These are phyloP conservation scores for Lumnitzera racemosa DNA, from an alignment of 345 rosid species.

Conservation along the genomic window DNA sequence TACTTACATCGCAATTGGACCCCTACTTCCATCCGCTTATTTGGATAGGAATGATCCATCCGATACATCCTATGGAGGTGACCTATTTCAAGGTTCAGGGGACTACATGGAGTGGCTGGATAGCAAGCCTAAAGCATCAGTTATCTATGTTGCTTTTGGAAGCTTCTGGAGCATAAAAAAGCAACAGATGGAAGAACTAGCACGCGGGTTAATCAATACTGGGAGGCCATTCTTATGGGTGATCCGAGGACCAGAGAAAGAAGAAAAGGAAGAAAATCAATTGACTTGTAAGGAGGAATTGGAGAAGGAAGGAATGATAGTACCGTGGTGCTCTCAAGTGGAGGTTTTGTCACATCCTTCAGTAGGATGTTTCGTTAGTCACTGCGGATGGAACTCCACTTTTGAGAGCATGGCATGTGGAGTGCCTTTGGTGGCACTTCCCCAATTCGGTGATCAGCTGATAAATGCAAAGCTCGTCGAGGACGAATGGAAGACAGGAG, in stretches of 20 bases:
- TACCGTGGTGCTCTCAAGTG: constrained; percentile 40
- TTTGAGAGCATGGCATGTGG: constrained; percentile 28
- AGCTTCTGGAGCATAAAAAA: constrained; percentile 12
- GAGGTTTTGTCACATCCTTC: constrained; percentile 32
- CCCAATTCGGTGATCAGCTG: constrained; percentile 31
- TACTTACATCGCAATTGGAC: constrained; percentile 37
- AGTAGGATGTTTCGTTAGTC: constrained; percentile 35
- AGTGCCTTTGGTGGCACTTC: constrained; percentile 29
- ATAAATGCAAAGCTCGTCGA: constrained; percentile 28
- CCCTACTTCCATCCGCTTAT: constrained; percentile 31
- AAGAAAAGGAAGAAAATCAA: neutral
- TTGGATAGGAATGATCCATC: constrained; percentile 10
- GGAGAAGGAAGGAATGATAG: constrained; percentile 20
- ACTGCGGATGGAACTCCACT: constrained; percentile 40
- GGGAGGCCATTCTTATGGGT: constrained; percentile 31
- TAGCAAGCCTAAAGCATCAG: constrained; percentile 25
- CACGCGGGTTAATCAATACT: constrained; percentile 10
- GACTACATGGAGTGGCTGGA: constrained; percentile 32
- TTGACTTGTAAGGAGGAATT: constrained; percentile 9
- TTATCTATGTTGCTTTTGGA: constrained; percentile 35
- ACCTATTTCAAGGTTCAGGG: constrained; percentile 20
- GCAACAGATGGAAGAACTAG: constrained; percentile 29
- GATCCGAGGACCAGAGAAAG: constrained; percentile 3
- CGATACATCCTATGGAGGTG: constrained; percentile 21
- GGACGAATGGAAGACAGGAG: constrained; percentile 27